Base-by-base conservation (phyloP, 495 filamentous ascomycete species). In the Penicillium canariense region DNA sequence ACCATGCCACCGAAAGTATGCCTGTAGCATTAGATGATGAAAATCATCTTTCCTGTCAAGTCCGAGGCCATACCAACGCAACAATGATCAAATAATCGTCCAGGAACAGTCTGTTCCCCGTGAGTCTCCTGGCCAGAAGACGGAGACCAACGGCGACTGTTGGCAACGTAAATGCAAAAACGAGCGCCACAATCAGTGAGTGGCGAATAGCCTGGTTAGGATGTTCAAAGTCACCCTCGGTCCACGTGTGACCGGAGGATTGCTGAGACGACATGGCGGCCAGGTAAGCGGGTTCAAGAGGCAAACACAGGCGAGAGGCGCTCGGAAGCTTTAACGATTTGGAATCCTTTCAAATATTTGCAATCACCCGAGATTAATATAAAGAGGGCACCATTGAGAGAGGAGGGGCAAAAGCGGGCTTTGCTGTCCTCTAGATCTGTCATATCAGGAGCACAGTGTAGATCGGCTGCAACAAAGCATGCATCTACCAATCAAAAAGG, bases 1-100 rank as follows among this genome's bases (percentile, higher is more conserved):
- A 11, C 27, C 14, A 18, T 22, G 14, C 8, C 18, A 10, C 20
- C 6, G 10, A 45, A 8, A 8, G 26, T 9, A n/a, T n/a, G n/a
- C n/a, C n/a, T n/a, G n/a, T n/a, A n/a, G n/a, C n/a, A n/a, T n/a
- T n/a, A n/a, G n/a, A n/a, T n/a, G n/a, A n/a, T n/a, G n/a, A n/a
- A n/a, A n/a, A n/a, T n/a, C n/a, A n/a, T n/a, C n/a, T n/a, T n/a
- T n/a, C n/a, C n/a, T 11, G 3, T n/a, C 30, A 30, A 9, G 27
- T 26, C 30, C 3, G 22, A 43, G 30, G 22, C 1, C 59, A 20
- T 55, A 72, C 66, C 61, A 74, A 46, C 34, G 71, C 69, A 25
- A 68, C 43, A 6, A 75, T 30, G 38, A 75, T 74, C 55, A 75
- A 51, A 54, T 68, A 74, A 50, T 75, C 72, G 54, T 75, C 72